Evolutionary conservation across 805 yeast species (phyloP).

Genomic region (Candida maltosa): DNA sequence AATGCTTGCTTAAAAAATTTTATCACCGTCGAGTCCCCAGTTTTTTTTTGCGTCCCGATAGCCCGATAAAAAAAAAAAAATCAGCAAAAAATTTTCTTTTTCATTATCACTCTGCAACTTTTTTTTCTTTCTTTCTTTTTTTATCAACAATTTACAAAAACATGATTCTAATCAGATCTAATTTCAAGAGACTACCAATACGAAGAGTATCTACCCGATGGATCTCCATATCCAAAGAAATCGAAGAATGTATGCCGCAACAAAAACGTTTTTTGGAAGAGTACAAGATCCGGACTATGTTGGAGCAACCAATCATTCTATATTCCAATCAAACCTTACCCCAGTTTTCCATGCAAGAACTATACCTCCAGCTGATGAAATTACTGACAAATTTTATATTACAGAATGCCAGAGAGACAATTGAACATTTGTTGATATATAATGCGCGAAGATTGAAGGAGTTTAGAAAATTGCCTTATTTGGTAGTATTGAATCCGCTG

Average conservation of each 20-base stretch:
- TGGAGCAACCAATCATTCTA: conserved; percentile 57
- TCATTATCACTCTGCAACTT: neutral
- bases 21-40: too few relatives aligned
- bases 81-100: neutral
- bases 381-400: conserved; percentile 37
- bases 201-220: neutral
- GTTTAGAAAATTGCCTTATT: conserved; percentile 74
- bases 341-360: conserved; percentile 47
- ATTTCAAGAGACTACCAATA: neutral
- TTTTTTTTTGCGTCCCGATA: neutral
- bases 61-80: neutral
- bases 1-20: too few relatives aligned
- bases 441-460: conserved; percentile 71
- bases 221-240: neutral
- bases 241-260: conserved; percentile 13
- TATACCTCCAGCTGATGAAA: conserved; percentile 40
- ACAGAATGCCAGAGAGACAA: conserved; percentile 51
- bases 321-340: conserved; percentile 54
- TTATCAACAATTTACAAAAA: too few relatives aligned
- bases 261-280: conserved; percentile 44
- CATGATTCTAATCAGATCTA: neutral
- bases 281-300: conserved; percentile 53
- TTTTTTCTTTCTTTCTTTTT: too few relatives aligned
- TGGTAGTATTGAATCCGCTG: conserved; percentile 83
- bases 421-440: conserved; percentile 52